Percentiles rank a stretch among this genome's conserved stretches.
Conservation (phyloP, 768 basidiomycete species). For the Podaxis sp. region DNA sequence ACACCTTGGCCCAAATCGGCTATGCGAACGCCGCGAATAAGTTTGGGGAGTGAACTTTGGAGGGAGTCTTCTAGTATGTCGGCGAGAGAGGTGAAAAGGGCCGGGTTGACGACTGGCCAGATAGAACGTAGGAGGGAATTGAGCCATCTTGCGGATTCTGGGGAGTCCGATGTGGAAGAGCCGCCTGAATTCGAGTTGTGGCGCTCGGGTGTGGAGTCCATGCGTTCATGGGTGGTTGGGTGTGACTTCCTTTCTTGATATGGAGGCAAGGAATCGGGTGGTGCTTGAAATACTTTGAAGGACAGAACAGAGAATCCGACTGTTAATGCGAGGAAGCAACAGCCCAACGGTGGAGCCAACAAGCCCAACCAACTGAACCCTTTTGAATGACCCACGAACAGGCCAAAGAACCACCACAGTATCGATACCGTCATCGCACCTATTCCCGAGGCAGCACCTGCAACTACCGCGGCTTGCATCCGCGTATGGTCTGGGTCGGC, state of each 20-base stretch:
- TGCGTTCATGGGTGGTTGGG: not conserved
- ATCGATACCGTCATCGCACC: slow-evolving; percentile 24
- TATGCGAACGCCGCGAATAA: slow-evolving; percentile 62
- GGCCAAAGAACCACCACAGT: slow-evolving; percentile 22
- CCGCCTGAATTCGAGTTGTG: not conserved
- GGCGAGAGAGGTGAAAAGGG: slow-evolving; percentile 52
- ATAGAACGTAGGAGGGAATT: slow-evolving; percentile 58
- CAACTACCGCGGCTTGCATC: slow-evolving; percentile 30
- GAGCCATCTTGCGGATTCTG: slow-evolving; percentile 50
- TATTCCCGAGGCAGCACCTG: slow-evolving; percentile 26
- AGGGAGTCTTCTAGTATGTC: slow-evolving; percentile 67
- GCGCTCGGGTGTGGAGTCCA: too few species aligned
- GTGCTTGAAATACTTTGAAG: slow-evolving; percentile 18
- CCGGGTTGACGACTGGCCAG: slow-evolving; percentile 77
- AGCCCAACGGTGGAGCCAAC: slow-evolving; percentile 23
- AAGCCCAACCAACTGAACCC: slow-evolving; percentile 20
- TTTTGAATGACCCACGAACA: slow-evolving; percentile 15
- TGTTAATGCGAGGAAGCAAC: slow-evolving; percentile 23
- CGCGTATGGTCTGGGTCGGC: slow-evolving; percentile 28
- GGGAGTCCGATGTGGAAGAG: not conserved
- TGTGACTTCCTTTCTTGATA: not conserved
- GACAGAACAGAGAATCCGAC: slow-evolving; percentile 27
- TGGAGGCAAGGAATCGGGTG: not conserved
- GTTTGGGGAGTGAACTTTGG: slow-evolving; percentile 48
- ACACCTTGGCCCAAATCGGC: slow-evolving; percentile 68